phyloP scores from a whole-genome alignment of 306 rosid species.

The Canavalia gladiata region DNA sequence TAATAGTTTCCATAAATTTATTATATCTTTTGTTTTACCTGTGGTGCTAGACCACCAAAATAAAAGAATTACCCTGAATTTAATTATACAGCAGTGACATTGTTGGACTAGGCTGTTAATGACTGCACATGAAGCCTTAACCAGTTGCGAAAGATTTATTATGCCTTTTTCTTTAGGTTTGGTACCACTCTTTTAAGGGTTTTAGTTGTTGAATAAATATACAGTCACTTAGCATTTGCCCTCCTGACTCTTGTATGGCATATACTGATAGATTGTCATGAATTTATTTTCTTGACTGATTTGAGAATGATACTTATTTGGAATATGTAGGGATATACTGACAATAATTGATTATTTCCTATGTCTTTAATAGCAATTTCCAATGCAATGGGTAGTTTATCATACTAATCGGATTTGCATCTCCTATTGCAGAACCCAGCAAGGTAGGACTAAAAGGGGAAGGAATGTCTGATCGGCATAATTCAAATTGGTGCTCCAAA shows the following conservation, averaged over 20 bases:
- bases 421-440: slow-evolving; percentile 65
- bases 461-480: slow-evolving; percentile 50
- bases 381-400: slow-evolving; percentile 24
- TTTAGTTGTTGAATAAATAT: background rate
- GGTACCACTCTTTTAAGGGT: background rate
- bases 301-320: slow-evolving; percentile 37
- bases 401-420: slow-evolving; percentile 41
- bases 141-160: slow-evolving; percentile 10
- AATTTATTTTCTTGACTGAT: background rate
- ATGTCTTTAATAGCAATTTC: slow-evolving; percentile 31
- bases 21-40: slow-evolving; percentile 3
- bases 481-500: slow-evolving; percentile 64
- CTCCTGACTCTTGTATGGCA: slow-evolving; percentile 20
- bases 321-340: slow-evolving; percentile 18
- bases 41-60: slow-evolving; percentile 8
- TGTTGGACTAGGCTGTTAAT: slow-evolving; percentile 35
- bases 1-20: slow-evolving; percentile 2
- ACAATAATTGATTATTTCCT: slow-evolving; percentile 21
- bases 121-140: slow-evolving; percentile 5
- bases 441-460: slow-evolving; percentile 59
- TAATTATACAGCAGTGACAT: slow-evolving; percentile 22
- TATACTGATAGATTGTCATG: slow-evolving; percentile 25
- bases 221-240: slow-evolving; percentile 10
- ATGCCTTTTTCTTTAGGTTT: slow-evolving; percentile 29
- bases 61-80: background rate